A percentile compares a stretch with the other conserved stretches of the same genome.
Conservation (phyloP, 1,139 yeast species). For the Entelexis sorbosivorans region DNA sequence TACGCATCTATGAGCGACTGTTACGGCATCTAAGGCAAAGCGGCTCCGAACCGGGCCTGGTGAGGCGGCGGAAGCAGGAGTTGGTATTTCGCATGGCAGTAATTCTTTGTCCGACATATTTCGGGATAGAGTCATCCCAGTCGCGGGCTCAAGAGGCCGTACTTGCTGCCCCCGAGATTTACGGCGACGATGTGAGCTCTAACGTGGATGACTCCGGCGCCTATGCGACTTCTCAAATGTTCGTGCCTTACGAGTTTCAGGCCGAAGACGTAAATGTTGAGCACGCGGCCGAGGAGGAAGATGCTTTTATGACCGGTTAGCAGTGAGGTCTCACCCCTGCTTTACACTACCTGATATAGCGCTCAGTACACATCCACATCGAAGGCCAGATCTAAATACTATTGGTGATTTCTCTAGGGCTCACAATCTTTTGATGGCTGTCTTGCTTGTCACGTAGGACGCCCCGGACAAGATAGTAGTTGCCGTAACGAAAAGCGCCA, state of each 20-base stretch:
- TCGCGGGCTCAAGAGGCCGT: too few species aligned
- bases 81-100: constrained; percentile 1
- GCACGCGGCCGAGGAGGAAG: too few species aligned
- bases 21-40: background rate
- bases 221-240: background rate
- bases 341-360: too few species aligned
- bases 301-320: too few species aligned
- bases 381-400: too few species aligned
- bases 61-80: background rate
- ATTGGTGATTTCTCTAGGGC: background rate
- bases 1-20: background rate
- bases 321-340: too few species aligned
- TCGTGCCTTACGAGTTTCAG: background rate
- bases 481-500: constrained; percentile 52
- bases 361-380: too few species aligned
- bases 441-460: constrained; percentile 57
- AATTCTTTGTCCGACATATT: background rate
- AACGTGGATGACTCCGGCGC: background rate
- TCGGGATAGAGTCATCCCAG: background rate
- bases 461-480: constrained; percentile 75
- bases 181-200: too few species aligned
- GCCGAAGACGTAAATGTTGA: background rate
- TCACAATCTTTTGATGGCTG: constrained; percentile 42
- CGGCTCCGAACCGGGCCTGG: background rate
- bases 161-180: too few species aligned